Conservation (phyloP, 306 rosid species). For the Ammopiptanthus mongolicus region DNA sequence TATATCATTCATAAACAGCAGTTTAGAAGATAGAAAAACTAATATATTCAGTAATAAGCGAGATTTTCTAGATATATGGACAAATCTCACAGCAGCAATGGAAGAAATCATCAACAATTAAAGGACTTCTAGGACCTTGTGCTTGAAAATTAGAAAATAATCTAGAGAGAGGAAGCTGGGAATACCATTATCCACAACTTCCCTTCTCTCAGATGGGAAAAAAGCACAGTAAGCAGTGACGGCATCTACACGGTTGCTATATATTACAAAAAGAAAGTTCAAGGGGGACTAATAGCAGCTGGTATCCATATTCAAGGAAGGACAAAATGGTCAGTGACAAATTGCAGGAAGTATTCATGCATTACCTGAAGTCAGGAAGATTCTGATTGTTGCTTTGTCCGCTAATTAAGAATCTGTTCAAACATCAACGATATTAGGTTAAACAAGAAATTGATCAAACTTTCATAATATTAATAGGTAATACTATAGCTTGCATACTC, state of each 20-base stretch:
- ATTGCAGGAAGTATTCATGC: background rate
- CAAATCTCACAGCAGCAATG: background rate
- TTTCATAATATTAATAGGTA: background rate
- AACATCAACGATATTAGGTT: conserved; percentile 6
- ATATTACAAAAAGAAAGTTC: conserved; percentile 4
- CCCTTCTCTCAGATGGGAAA: background rate
- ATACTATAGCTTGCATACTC: background rate
- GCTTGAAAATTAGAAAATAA: background rate
- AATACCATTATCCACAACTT: background rate
- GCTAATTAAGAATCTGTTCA: conserved; percentile 42
- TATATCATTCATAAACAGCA: background rate
- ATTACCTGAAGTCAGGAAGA: conserved; percentile 39
- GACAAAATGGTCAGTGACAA: background rate
- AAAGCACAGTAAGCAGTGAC: background rate
- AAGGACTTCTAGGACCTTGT: background rate
- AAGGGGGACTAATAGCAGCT: background rate
- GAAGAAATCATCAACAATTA: background rate
- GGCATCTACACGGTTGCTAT: background rate
- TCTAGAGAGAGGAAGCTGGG: background rate
- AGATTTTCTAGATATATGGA: background rate
- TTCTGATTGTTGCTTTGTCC: background rate
- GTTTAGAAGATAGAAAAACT: background rate
- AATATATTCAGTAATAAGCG: background rate
- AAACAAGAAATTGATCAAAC: conserved; percentile 1
- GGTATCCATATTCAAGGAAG: background rate